Conservation (phyloP, 371 early-diverging fungal species). For the Mortierella sp. region DNA sequence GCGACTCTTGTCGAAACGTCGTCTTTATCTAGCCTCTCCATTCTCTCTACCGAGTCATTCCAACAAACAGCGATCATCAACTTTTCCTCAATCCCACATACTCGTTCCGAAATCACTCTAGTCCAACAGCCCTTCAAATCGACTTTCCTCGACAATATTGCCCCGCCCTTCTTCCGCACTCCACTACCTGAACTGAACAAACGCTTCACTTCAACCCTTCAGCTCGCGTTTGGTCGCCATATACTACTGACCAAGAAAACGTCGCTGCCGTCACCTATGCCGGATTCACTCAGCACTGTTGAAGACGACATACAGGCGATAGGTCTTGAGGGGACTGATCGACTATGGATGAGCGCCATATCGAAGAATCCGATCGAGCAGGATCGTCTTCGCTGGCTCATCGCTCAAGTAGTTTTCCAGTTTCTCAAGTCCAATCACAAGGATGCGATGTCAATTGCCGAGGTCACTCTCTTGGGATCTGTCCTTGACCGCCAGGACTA, state of each 20-base stretch:
- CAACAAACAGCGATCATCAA: background rate
- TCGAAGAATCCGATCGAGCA: constrained; percentile 6
- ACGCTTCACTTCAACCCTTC: background rate
- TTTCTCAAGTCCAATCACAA: constrained; percentile 3
- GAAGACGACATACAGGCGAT: background rate
- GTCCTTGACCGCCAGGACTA: constrained; percentile 3
- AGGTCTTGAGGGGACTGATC: background rate
- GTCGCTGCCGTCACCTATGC: background rate
- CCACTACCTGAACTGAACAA: background rate
- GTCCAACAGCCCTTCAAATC: background rate
- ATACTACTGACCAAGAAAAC: background rate
- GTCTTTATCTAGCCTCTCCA: background rate
- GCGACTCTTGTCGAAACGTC: background rate
- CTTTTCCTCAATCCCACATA: background rate
- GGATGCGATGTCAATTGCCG: background rate
- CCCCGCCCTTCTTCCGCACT: constrained; percentile 3
- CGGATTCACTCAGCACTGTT: background rate
- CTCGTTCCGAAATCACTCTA: background rate
- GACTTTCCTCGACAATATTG: constrained; percentile 2
- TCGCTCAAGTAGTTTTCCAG: background rate
- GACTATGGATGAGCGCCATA: background rate
- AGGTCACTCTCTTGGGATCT: constrained; percentile 9
- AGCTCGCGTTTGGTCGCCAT: background rate
- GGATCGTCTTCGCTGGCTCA: background rate
- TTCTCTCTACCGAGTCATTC: background rate